Percentiles rank a stretch among this genome's conserved stretches.
Conservation (phyloP, 1,139 yeast genomes). For the Pichia sp. region DNA sequence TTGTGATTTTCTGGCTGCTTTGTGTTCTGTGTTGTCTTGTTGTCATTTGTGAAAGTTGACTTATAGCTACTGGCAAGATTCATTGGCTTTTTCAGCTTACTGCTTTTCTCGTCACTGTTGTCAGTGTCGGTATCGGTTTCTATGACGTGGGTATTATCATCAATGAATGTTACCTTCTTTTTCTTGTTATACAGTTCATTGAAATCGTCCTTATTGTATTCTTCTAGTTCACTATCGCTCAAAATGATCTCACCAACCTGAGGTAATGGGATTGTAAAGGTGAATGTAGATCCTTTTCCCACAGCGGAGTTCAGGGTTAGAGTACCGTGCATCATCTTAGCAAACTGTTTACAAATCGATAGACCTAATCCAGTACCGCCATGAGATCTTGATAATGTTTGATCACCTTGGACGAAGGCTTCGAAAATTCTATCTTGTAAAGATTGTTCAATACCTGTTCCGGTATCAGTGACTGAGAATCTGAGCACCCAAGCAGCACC, state of each 20-base stretch:
- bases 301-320: conserved; percentile 62
- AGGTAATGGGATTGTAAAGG: conserved; percentile 70
- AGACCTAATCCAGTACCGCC: conserved; percentile 97
- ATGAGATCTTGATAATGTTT: conserved; percentile 81
- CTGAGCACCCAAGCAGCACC: conserved; percentile 57
- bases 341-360: conserved; percentile 87
- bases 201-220: conserved; percentile 44
- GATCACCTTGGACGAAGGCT: conserved; percentile 96
- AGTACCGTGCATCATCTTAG: conserved; percentile 84
- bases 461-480: conserved; percentile 80
- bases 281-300: conserved; percentile 78
- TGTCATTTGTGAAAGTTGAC: not conserved
- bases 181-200: conserved; percentile 38
- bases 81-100: not conserved
- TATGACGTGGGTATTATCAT: conserved; percentile 22
- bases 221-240: conserved; percentile 31
- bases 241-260: conserved; percentile 60
- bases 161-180: conserved; percentile 40
- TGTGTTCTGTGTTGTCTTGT: not conserved
- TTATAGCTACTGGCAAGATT: conserved; percentile 14
- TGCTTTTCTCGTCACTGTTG: not conserved
- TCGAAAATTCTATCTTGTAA: conserved; percentile 84
- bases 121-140: conserved; percentile 10
- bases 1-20: not conserved
- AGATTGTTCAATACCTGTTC: conserved; percentile 84